These are phyloP conservation scores for Vairimorpha ceranae DNA, from an alignment of 371 early-diverging fungal genomes.

Conservation along the genomic window DNA sequence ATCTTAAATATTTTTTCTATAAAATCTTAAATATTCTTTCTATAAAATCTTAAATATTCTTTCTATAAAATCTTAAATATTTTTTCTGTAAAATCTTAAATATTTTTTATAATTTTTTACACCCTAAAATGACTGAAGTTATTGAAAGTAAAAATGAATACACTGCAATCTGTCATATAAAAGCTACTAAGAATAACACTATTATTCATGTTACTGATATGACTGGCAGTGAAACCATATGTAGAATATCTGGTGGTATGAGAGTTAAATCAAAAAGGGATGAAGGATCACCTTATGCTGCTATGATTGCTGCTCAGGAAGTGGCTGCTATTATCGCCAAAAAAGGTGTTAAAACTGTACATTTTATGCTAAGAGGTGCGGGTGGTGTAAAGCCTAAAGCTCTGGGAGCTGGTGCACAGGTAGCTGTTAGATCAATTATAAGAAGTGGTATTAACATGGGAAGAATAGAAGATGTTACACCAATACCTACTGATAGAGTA, in stretches of 20 bases:
- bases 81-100: too few relatives aligned
- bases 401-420: slow-evolving; percentile 98
- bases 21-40: too few relatives aligned
- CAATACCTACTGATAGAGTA: slow-evolving; percentile 94
- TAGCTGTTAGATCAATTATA: slow-evolving; percentile 96
- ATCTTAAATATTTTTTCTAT: too few relatives aligned
- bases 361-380: slow-evolving; percentile 98
- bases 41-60: too few relatives aligned
- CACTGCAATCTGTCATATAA: slow-evolving; percentile 94
- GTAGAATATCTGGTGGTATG: slow-evolving; percentile 99
- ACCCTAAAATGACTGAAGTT: slow-evolving; percentile 2
- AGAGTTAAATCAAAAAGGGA: slow-evolving; percentile 99
- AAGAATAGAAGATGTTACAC: slow-evolving; percentile 96
- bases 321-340: slow-evolving; percentile 95
- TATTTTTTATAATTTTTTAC: slow-evolving; percentile 6
- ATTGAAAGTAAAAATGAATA: slow-evolving; percentile 4
- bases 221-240: slow-evolving; percentile 96
- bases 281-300: slow-evolving; percentile 99
- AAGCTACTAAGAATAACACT: slow-evolving; percentile 98
- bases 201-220: slow-evolving; percentile 98
- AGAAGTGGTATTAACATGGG: slow-evolving; percentile 96
- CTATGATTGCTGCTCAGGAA: slow-evolving; percentile 99
- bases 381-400: slow-evolving; percentile 98
- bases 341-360: slow-evolving; percentile 95
- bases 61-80: too few relatives aligned